phyloP scores from a whole-genome alignment of 345 rosid species.

The Sapria himalayana region DNA sequence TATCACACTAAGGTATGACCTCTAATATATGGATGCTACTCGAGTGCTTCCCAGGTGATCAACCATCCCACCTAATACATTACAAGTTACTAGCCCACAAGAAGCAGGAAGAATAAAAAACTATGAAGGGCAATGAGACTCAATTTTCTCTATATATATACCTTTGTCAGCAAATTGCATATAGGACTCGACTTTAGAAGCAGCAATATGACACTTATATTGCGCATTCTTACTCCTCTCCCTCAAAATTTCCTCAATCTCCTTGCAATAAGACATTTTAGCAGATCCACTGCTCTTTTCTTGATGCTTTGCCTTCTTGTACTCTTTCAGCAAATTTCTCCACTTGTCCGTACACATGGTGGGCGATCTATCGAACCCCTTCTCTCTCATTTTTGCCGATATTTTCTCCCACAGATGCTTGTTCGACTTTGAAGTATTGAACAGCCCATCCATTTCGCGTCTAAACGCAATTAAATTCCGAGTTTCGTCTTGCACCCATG shows the following conservation, averaged over 20 bases:
- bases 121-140: conserved; percentile 1
- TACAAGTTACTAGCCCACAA: no score
- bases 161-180: conserved; percentile 94
- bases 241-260: conserved; percentile 84
- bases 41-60: no score
- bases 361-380: conserved; percentile 92
- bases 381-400: conserved; percentile 73
- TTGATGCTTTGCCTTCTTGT: conserved; percentile 76
- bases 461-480: conserved; percentile 56
- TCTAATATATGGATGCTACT: no score
- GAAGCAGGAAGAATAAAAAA: conserved; percentile 1
- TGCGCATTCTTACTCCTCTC: conserved; percentile 58
- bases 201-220: conserved; percentile 41
- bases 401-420: conserved; percentile 96
- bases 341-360: conserved; percentile 99
- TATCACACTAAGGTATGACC: no score
- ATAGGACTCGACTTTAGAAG: conserved; percentile 65
- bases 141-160: no score
- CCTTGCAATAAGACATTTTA: conserved; percentile 83
- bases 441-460: conserved; percentile 72
- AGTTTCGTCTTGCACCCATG: conserved; percentile 97
- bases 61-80: no score
- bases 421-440: conserved; percentile 92
- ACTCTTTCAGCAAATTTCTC: conserved; percentile 94
- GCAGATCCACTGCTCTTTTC: conserved; percentile 65